phyloP scores from a whole-genome alignment of 768 basidiomycete genomes.

The Pleurotus tuber-regium region DNA sequence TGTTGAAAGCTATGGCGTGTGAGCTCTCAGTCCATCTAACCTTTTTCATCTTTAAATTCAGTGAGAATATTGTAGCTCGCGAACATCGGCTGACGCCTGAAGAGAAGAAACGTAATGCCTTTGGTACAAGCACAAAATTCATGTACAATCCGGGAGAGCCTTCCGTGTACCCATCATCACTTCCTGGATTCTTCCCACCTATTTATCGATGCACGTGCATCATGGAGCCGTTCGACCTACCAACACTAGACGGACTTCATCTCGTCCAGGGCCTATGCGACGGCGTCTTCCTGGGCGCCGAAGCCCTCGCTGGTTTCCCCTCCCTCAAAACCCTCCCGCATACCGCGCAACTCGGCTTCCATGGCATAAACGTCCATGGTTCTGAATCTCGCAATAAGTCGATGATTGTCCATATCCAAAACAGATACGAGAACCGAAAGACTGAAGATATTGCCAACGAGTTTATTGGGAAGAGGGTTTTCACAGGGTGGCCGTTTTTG shows the following conservation, averaged over 20 bases:
- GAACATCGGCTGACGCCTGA: conserved; percentile 75
- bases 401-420: conserved; percentile 85
- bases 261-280: conserved; percentile 85
- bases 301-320: conserved; percentile 94
- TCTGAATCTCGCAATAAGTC: conserved; percentile 89
- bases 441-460: conserved; percentile 70
- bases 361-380: conserved; percentile 93
- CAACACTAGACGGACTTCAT: conserved; percentile 82
- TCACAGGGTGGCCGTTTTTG: conserved; percentile 91
- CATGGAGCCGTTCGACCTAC: conserved; percentile 84
- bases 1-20: conserved; percentile 85
- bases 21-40: conserved; percentile 25
- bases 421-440: conserved; percentile 65
- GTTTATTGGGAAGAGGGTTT: conserved; percentile 76
- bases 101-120: conserved; percentile 73
- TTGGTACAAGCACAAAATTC: conserved; percentile 82
- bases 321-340: conserved; percentile 89
- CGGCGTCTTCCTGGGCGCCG: conserved; percentile 81
- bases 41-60: background rate
- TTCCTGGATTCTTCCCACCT: conserved; percentile 94
- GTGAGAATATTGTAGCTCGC: conserved; percentile 45
- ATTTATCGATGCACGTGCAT: conserved; percentile 75
- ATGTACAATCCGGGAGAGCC: conserved; percentile 61
- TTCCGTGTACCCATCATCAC: conserved; percentile 81
- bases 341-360: conserved; percentile 71